Conservation (phyloP, 78 protist species). For the Anaeramoeba flamelloides region DNA sequence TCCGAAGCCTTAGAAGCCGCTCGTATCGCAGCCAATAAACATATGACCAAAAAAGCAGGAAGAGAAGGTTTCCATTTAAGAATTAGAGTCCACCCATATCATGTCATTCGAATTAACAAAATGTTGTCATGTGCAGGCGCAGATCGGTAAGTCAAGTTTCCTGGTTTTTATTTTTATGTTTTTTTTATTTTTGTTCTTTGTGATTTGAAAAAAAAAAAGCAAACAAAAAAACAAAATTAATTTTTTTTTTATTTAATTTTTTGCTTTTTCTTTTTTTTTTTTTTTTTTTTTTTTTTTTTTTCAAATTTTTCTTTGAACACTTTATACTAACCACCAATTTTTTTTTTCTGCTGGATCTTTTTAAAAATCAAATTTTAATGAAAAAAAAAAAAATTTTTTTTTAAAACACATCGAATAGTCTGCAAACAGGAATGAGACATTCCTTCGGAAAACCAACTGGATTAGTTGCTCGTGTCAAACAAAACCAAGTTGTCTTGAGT, state of each 20-base stretch:
- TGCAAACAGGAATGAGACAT: slow-evolving; percentile 96
- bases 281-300: not conserved
- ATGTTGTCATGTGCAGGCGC: slow-evolving; percentile 99
- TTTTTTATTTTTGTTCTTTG: too few relatives aligned
- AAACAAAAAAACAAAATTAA: too few relatives aligned
- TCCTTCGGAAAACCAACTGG: slow-evolving; percentile 98
- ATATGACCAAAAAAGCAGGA: slow-evolving; percentile 78
- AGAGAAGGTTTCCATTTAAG: slow-evolving; percentile 96
- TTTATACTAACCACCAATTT: too few relatives aligned
- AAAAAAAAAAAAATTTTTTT: slow-evolving; percentile 3
- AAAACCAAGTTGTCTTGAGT: slow-evolving; percentile 87
- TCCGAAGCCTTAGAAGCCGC: slow-evolving; percentile 98
- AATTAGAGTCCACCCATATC: slow-evolving; percentile 96
- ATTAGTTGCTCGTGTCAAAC: slow-evolving; percentile 89
- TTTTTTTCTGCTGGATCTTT: too few relatives aligned
- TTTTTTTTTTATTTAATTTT: not conserved
- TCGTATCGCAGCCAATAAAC: slow-evolving; percentile 87
- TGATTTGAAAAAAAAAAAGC: too few relatives aligned
- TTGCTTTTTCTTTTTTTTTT: not conserved
- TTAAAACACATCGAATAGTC: slow-evolving; percentile 31
- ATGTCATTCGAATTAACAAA: slow-evolving; percentile 99
- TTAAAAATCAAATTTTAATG: too few relatives aligned
- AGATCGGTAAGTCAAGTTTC: slow-evolving; percentile 50
- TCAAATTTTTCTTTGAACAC: too few relatives aligned
- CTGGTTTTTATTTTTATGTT: not conserved